phyloP scores from a whole-genome alignment of 164 flowering plant genomes.

The Magnolia kwangsiensis region DNA sequence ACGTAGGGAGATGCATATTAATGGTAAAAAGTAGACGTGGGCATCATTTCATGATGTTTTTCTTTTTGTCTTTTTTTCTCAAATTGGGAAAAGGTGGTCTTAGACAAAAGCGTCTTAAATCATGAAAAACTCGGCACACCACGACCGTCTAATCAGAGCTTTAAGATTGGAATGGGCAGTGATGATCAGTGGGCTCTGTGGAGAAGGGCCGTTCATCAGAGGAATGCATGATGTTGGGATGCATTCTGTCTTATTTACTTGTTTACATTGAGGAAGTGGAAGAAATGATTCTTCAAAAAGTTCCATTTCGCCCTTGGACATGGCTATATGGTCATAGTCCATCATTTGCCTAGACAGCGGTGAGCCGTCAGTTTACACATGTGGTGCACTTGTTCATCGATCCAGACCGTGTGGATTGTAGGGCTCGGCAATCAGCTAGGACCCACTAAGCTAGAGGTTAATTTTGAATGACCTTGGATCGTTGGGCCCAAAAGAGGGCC shows the following conservation, averaged over 20 bases:
- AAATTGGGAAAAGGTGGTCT: background rate
- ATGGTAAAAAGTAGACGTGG: background rate
- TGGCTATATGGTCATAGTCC: too few relatives aligned
- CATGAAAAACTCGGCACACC: conserved; percentile 2
- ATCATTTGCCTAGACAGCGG: too few relatives aligned
- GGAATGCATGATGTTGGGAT: conserved; percentile 7
- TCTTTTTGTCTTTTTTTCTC: background rate
- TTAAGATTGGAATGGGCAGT: conserved; percentile 3
- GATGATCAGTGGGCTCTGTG: background rate
- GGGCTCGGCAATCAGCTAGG: too few relatives aligned
- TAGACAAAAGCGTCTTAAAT: background rate
- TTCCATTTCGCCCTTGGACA: background rate
- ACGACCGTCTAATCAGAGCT: conserved; percentile 17
- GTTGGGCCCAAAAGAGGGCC: too few relatives aligned
- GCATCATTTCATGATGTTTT: background rate
- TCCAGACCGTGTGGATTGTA: too few relatives aligned
- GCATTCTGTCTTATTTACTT: conserved; percentile 5
- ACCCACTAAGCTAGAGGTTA: too few relatives aligned
- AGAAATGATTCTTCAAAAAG: conserved; percentile 8
- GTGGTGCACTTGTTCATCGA: too few relatives aligned
- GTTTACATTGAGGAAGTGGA: conserved; percentile 12
- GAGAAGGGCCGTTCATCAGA: background rate
- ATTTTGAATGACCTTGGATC: too few relatives aligned
- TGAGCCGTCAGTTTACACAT: too few relatives aligned
- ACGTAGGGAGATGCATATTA: background rate